Evolutionary conservation across 2,329 filamentous ascomycete genomes (phyloP), one percentile per base, ranked within the genome.

Genomic region (Cladosporium oxysporum): DNA sequence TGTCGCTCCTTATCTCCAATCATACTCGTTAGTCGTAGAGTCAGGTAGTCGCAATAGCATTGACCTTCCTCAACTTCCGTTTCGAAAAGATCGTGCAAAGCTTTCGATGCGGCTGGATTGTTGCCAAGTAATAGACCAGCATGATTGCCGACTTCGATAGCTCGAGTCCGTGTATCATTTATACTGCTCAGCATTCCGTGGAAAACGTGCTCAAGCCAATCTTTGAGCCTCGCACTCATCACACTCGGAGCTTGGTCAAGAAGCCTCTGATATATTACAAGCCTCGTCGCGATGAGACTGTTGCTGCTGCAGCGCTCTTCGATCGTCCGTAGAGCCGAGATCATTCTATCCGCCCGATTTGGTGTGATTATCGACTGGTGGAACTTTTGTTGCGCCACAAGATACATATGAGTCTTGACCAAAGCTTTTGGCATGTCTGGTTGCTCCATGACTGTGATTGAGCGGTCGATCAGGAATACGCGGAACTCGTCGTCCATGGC

Each of bases 151-250:
- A 95, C 83, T 29, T 85, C 83, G 59, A 98, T 89, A 2, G 93
- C 93, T 52, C 89, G 86, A 5, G 82, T 82, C 57, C 92, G 87
- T 55, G 94, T 90, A 49, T 97, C 92, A 71, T 89, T 90, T 58
- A 93, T 81, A 35, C 82, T 87, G 76, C 92, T 93, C 47, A 96
- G 83, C 83, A 97, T 89, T 59, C 92, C 92, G 23, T 88, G 88
- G 69, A 98, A 88, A 23, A 97, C 81, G 75, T 96, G 90, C 61
- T 90, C 84, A 58, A 97, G 82, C 94, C 95, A 99, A 66, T 91
- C 85, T 2, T 85, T 83, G 64, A 85, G 81, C 50, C 92, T 88
- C 28, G 84, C 80, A 18, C 88, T 79, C 89, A 99, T 96, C 26
- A 87, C 81, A 21, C 83, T 78, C 60, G 85, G 89, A 5, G 88